These are phyloP conservation scores for Talaromyces sp. DNA, from an alignment of 2,329 filamentous ascomycete species.

Conservation along the genomic window DNA sequence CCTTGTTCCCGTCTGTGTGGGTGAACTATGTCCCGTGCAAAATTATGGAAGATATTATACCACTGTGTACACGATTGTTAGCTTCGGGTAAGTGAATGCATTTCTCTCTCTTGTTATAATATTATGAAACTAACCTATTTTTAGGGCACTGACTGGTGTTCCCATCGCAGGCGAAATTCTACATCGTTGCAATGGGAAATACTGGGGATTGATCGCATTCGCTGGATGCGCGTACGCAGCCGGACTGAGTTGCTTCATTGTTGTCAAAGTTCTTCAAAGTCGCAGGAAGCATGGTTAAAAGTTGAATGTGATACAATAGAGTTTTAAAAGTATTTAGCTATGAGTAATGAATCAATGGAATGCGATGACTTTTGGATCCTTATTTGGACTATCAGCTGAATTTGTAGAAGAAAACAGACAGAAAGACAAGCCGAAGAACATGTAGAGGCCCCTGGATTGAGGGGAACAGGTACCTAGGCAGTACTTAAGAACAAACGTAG, in stretches of 20 bases:
- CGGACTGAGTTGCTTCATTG: slow-evolving; percentile 17
- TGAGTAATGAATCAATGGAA: no score
- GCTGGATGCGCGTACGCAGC: slow-evolving; percentile 19
- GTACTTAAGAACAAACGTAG: no score
- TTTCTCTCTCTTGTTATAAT: background rate
- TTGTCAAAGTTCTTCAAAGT: background rate
- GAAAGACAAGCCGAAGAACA: no score
- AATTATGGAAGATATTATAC: slow-evolving; percentile 47
- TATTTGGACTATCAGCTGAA: no score
- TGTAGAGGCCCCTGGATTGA: no score
- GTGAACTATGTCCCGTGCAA: slow-evolving; percentile 48
- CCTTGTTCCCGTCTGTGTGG: slow-evolving; percentile 48
- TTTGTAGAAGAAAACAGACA: no score
- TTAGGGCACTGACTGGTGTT: slow-evolving; percentile 29
- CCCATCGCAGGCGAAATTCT: slow-evolving; percentile 34
- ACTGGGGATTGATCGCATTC: slow-evolving; percentile 31
- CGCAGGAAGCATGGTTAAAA: background rate
- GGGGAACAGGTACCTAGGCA: no score
- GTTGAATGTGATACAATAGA: background rate
- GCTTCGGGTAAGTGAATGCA: slow-evolving; percentile 21
- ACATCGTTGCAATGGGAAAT: slow-evolving; percentile 28
- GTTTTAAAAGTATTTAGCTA: no score
- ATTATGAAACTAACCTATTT: slow-evolving; percentile 6
- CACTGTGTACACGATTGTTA: slow-evolving; percentile 37
- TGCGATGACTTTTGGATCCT: no score